A percentile compares a stretch with the other conserved stretches of the same genome.
These are phyloP conservation scores for Coprinopsis sp. DNA, from an alignment of 768 basidiomycete genomes.

Conservation along the genomic window DNA sequence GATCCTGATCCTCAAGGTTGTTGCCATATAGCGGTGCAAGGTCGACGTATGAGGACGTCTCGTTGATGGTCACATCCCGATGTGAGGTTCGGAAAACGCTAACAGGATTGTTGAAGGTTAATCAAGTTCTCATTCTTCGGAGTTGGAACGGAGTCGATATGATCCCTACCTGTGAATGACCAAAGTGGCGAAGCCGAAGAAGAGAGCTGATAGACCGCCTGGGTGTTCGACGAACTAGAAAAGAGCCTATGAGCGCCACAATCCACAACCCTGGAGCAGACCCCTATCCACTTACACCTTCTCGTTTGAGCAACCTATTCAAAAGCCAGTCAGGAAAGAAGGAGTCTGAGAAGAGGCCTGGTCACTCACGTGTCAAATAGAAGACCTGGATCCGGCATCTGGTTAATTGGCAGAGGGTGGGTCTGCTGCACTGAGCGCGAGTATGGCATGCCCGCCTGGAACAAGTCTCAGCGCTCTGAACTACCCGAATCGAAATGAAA, in stretches of 20 bases:
- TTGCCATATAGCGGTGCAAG: constrained; percentile 81
- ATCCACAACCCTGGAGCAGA: not conserved
- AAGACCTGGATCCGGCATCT: constrained; percentile 74
- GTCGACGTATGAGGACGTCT: constrained; percentile 86
- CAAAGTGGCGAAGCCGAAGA: constrained; percentile 80
- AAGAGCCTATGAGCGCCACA: constrained; percentile 5
- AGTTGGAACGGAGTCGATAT: not conserved
- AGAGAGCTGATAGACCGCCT: constrained; percentile 69
- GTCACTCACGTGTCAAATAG: constrained; percentile 66
- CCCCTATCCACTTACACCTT: constrained; percentile 42
- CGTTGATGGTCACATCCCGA: constrained; percentile 61
- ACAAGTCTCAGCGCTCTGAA: not conserved
- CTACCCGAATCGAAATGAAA: not conserved
- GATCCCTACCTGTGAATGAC: constrained; percentile 65
- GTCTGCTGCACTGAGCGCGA: constrained; percentile 76
- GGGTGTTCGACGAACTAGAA: constrained; percentile 70
- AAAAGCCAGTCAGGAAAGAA: not conserved
- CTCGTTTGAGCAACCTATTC: constrained; percentile 55
- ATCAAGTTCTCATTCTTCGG: not conserved
- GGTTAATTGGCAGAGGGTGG: constrained; percentile 58
- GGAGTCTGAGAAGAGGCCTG: not conserved
- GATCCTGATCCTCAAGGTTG: constrained; percentile 53
- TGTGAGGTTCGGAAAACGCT: constrained; percentile 85
- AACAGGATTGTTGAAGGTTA: too few relatives aligned
- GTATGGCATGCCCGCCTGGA: constrained; percentile 66